Conservation (phyloP, 2,329 filamentous ascomycete species). For the Bipolaris cookei region DNA sequence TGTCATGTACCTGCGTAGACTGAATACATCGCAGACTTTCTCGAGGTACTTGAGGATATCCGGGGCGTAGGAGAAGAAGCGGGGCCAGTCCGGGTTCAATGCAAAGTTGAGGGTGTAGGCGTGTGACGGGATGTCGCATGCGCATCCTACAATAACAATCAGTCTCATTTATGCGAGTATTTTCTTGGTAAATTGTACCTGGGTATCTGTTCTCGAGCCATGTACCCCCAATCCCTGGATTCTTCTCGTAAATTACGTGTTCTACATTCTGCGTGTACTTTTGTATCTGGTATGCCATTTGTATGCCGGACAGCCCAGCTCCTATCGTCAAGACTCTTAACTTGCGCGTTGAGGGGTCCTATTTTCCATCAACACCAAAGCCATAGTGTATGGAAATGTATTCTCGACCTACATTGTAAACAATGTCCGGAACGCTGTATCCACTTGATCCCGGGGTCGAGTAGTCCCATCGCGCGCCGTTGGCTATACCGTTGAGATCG, state of each 20-base stretch:
- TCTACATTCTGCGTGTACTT: slow-evolving; percentile 53
- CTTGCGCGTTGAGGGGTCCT: slow-evolving; percentile 37
- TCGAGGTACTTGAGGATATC: slow-evolving; percentile 59
- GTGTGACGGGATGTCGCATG: slow-evolving; percentile 56
- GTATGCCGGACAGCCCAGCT: slow-evolving; percentile 56
- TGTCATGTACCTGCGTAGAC: slow-evolving; percentile 59
- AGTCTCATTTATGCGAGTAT: neutral
- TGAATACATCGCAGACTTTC: slow-evolving; percentile 57
- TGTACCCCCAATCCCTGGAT: slow-evolving; percentile 53
- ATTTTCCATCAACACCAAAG: neutral
- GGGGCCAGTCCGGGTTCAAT: slow-evolving; percentile 56
- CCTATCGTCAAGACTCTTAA: slow-evolving; percentile 58
- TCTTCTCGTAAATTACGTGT: slow-evolving; percentile 58
- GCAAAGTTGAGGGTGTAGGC: slow-evolving; percentile 56
- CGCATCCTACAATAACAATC: slow-evolving; percentile 35
- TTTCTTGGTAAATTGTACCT: slow-evolving; percentile 13
- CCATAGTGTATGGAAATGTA: neutral
- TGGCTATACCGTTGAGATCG: slow-evolving; percentile 50
- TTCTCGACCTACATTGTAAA: slow-evolving; percentile 38
- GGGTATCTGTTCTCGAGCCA: slow-evolving; percentile 56
- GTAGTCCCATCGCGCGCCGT: slow-evolving; percentile 51
- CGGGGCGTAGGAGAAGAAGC: slow-evolving; percentile 54
- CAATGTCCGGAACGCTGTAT: slow-evolving; percentile 51
- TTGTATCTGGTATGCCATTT: slow-evolving; percentile 58
- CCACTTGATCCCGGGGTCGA: slow-evolving; percentile 52